These are phyloP conservation scores for Russula dissimulans DNA, from an alignment of 768 basidiomycete species.

Conservation along the genomic window DNA sequence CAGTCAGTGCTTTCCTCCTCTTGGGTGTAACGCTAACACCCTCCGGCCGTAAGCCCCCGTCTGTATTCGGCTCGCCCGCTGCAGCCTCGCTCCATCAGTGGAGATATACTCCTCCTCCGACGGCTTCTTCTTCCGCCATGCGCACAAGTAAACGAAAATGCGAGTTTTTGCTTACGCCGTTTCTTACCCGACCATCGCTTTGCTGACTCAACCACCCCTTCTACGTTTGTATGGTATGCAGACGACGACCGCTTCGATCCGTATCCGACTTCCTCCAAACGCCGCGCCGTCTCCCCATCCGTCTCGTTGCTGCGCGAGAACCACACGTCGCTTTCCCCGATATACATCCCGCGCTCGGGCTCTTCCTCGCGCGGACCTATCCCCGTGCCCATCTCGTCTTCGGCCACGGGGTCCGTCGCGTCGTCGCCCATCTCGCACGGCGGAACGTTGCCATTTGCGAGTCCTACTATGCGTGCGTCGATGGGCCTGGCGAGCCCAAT, in stretches of 20 bases:
- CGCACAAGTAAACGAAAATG: conserved; percentile 79
- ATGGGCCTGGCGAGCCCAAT: conserved; percentile 72
- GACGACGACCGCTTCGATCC: conserved; percentile 84
- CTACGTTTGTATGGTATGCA: conserved; percentile 23
- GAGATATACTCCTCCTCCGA: conserved; percentile 78
- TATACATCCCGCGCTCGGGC: conserved; percentile 41
- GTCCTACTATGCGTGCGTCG: conserved; percentile 64
- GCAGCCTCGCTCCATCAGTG: conserved; percentile 48
- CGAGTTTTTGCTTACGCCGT: conserved; percentile 27
- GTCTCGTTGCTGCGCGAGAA: conserved; percentile 57
- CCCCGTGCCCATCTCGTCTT: conserved; percentile 55
- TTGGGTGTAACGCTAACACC: conserved; percentile 17
- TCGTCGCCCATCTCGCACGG: conserved; percentile 61
- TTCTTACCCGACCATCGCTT: background rate
- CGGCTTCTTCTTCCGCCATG: conserved; percentile 46
- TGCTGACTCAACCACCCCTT: background rate
- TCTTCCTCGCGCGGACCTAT: conserved; percentile 37
- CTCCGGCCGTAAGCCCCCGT: conserved; percentile 40
- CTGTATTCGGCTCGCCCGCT: conserved; percentile 51
- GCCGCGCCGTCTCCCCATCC: conserved; percentile 77
- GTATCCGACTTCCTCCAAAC: conserved; percentile 67
- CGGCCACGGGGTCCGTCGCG: conserved; percentile 51
- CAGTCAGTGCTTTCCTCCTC: conserved; percentile 28
- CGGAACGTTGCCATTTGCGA: conserved; percentile 39
- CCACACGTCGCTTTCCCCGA: conserved; percentile 39